Evolutionary conservation across 441 rosid species (phyloP), one percentile per base, ranked within the genome.

Genomic region (Corymbia calophylla): DNA sequence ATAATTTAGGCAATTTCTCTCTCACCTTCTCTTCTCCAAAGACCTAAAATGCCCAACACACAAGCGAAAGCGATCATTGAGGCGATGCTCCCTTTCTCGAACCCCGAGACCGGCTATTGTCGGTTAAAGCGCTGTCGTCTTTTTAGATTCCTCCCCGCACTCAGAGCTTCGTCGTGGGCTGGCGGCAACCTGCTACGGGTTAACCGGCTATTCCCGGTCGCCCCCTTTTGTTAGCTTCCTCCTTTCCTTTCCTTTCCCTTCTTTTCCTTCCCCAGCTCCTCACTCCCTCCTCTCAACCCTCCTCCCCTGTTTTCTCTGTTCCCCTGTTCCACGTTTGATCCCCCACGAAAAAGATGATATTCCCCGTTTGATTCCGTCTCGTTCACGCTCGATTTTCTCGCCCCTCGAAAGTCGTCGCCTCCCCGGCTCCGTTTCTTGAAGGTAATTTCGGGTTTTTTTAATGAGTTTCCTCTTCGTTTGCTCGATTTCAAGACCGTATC

Each of bases 131-230:
- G 44, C 13, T 14, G 7, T 13, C 13, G 7, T 80, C 29, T 90
- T 86, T 88, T 80, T 55, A 64, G 84, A 44, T 77, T 77, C 84
- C 84, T 47, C 73, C 32, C 68, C 10, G n/a, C 35, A 15, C 89
- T 88, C 91, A 7, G 27, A 53, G 18, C n/a, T 58, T 29, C 64
- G 64, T 58, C 64, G 25, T 58, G 64, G 14, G 44, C 77, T 31
- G 77, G 89, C 93, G 85, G 90, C 88, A 85, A 91, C 55, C 55
- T 66, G 73, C 89, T 84, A 80, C 23, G 88, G 64, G 87, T 29
- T 68, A 54, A 93, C 97, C 88, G 92, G 91, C 89, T 91, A 53
- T 51, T 89, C 47, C 91, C 94, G 94, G 97, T 96, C 90, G 91
- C 89, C 58, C 89, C 68, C 47, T n/a, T 39, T 66, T 49, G 90